Conservation (phyloP, 164 flowering plant genomes). For the Vitis rupestris region DNA sequence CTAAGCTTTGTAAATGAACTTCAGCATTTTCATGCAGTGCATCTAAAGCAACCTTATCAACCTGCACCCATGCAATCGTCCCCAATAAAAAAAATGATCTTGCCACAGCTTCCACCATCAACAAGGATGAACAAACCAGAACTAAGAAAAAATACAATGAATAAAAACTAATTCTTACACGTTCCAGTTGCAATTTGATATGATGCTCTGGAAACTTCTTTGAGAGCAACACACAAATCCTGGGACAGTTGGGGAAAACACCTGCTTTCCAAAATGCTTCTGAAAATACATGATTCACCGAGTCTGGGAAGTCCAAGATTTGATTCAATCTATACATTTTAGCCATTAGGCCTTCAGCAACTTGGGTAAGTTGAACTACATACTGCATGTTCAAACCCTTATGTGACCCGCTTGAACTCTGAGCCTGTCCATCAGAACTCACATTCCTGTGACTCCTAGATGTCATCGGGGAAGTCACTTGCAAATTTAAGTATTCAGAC, state of each 20-base stretch:
- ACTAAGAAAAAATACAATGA: neutral
- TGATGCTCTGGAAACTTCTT: conserved; percentile 95
- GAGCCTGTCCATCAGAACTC: conserved; percentile 45
- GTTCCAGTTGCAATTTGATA: conserved; percentile 82
- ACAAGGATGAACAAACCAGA: neutral
- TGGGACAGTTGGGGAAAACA: conserved; percentile 78
- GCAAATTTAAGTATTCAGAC: conserved; percentile 74
- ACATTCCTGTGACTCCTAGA: conserved; percentile 33
- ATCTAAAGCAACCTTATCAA: conserved; percentile 82
- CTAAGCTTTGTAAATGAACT: conserved; percentile 77
- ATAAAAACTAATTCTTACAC: conserved; percentile 43
- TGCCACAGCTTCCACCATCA: neutral
- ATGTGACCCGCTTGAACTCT: conserved; percentile 40
- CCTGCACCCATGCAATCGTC: conserved; percentile 38
- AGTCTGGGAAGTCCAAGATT: conserved; percentile 81
- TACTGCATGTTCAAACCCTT: conserved; percentile 80
- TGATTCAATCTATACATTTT: conserved; percentile 90
- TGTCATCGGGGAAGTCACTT: conserved; percentile 41
- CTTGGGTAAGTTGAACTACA: conserved; percentile 76
- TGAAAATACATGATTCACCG: conserved; percentile 56
- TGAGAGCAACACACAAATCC: conserved; percentile 63
- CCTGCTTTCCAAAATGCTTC: conserved; percentile 93
- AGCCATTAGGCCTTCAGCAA: conserved; percentile 82
- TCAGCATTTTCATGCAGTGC: conserved; percentile 76
- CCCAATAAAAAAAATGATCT: neutral